These are phyloP conservation scores for Chalaropsis thielavioides DNA, from an alignment of 2,329 filamentous ascomycete species.

Conservation along the genomic window DNA sequence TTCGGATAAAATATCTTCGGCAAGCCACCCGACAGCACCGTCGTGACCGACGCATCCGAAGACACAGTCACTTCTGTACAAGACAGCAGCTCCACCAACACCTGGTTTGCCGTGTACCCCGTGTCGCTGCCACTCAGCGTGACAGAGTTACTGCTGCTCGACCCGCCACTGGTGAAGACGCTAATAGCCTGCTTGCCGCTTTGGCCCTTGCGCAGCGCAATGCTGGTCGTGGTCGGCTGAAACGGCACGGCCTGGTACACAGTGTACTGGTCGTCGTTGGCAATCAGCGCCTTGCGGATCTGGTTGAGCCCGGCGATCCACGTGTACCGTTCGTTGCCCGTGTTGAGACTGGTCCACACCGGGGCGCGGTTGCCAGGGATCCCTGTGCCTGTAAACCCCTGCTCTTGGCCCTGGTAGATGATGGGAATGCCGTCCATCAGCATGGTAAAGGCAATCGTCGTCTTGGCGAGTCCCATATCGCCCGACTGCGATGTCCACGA, in stretches of 20 bases:
- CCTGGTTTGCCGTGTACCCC: slow-evolving; percentile 15
- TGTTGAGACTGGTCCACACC: slow-evolving; percentile 17
- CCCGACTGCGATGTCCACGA: slow-evolving; percentile 26
- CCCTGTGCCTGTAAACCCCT: slow-evolving; percentile 39
- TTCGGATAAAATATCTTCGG: slow-evolving; percentile 18
- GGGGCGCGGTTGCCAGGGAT: slow-evolving; percentile 25
- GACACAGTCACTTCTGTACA: slow-evolving; percentile 15
- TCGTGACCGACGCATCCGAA: slow-evolving; percentile 16
- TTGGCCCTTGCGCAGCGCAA: slow-evolving; percentile 17
- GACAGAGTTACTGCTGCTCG: slow-evolving; percentile 14
- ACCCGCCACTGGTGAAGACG: slow-evolving; percentile 17
- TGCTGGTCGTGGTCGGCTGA: slow-evolving; percentile 15
- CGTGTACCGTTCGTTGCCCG: slow-evolving; percentile 13
- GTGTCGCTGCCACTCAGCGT: slow-evolving; percentile 15
- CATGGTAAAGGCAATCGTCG: slow-evolving; percentile 22
- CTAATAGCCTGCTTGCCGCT: slow-evolving; percentile 17
- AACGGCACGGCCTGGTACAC: slow-evolving; percentile 18
- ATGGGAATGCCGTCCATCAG: slow-evolving; percentile 38
- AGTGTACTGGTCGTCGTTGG: slow-evolving; percentile 14
- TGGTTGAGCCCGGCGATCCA: slow-evolving; percentile 17
- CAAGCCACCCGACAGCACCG: slow-evolving; percentile 15
- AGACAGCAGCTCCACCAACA: slow-evolving; percentile 16
- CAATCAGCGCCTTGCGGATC: slow-evolving; percentile 14
- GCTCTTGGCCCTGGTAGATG: slow-evolving; percentile 47
- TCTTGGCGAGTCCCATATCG: slow-evolving; percentile 40